Evolutionary conservation across 176 grass and related monocot species (phyloP), one percentile per base, ranked within the genome.

Genomic region (Oryza brachyantha): DNA sequence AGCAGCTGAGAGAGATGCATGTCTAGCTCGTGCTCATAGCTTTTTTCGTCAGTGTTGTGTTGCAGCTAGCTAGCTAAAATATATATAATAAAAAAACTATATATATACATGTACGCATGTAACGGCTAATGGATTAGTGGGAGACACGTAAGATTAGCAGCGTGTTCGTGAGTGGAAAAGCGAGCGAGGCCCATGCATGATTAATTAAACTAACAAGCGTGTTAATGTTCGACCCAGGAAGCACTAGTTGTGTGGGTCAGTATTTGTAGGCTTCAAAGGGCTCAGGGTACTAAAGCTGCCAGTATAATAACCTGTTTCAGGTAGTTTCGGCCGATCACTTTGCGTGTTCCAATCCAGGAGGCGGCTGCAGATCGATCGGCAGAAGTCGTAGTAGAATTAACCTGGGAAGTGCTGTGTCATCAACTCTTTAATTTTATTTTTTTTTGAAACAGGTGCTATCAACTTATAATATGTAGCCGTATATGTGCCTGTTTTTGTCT

Each of bases 211-310:
- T 3, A 10, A 3, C 52, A 86, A 86, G 66, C 86, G 75, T 90
- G 88, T 86, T 83, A 72, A 77, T 60, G 82, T 90, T 87, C 72
- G 84, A 86, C 87, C 90, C 81, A 79, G 88, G 80, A 77, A 90
- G 90, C 84, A 90, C 80, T 89, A 76, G 82, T 27, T 81, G 90
- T 91, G 82, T 91, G 82, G 91, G 91, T 76, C 88, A 87, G 67
- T 85, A 81, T 91, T 85, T 91, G 91, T 91, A 86, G 83, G 91
- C 76, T 87, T 78, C 88, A 84, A 74, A 88, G 85, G 82, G 74
- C 74, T 88, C 82, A 84, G 82, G 38, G 52, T 84, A 82, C 85
- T 46, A 93, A 93, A 87, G 19, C 7, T 62, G 57, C 10, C 64
- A 72, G 82, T 89, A 85, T 84, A 61, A 72, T 85, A 85, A 46